These are phyloP conservation scores for Phlebopus sp. DNA, from an alignment of 1,284 basidiomycete species.

Conservation along the genomic window DNA sequence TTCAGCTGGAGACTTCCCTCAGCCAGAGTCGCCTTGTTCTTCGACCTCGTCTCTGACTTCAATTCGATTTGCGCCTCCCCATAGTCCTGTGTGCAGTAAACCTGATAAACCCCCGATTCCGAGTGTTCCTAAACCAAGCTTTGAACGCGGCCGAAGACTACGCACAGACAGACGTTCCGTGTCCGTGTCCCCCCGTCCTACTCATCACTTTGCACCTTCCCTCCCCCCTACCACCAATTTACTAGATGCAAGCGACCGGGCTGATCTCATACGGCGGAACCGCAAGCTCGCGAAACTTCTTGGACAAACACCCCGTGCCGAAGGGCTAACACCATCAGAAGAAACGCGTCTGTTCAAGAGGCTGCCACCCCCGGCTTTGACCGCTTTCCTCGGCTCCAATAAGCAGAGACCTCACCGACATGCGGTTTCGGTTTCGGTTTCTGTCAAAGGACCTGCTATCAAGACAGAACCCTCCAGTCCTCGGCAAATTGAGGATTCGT, in stretches of 20 bases:
- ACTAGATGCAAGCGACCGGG: constrained; percentile 63
- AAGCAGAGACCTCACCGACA: constrained; percentile 37
- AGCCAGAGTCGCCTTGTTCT: constrained; percentile 19
- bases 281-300: constrained; percentile 78
- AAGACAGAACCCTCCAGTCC: constrained; percentile 27
- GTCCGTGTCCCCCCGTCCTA: constrained; percentile 25
- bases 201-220: constrained; percentile 12
- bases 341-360: constrained; percentile 24
- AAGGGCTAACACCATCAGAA: constrained; percentile 30
- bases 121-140: constrained; percentile 33
- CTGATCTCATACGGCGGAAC: constrained; percentile 67
- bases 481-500: constrained; percentile 22
- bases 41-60: constrained; percentile 26
- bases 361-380: constrained; percentile 22
- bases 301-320: constrained; percentile 57
- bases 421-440: constrained; percentile 42
- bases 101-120: constrained; percentile 40
- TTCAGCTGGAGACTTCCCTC: constrained; percentile 7
- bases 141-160: constrained; percentile 18
- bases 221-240: constrained; percentile 63
- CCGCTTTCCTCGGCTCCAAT: constrained; percentile 19
- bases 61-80: constrained; percentile 28
- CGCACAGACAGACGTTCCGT: constrained; percentile 24
- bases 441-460: constrained; percentile 11
- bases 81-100: constrained; percentile 19